phyloP scores from a whole-genome alignment of 2,329 filamentous ascomycete species.

The Cercospora zeina region DNA sequence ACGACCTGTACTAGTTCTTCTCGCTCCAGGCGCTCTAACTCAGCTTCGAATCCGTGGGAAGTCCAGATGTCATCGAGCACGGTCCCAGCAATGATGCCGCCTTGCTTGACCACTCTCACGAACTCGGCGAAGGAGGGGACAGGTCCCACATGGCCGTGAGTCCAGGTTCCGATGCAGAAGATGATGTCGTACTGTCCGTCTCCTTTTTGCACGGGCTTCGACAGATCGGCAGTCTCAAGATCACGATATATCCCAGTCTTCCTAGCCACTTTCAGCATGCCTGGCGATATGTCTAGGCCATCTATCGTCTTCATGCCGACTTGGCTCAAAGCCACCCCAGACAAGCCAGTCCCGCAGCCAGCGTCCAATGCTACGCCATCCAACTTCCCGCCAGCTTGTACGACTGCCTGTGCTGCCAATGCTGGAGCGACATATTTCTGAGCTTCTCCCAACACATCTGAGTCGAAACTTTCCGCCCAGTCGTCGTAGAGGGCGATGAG shows the following conservation, averaged over 20 bases:
- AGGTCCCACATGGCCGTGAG: constrained; percentile 57
- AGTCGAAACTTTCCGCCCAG: constrained; percentile 49
- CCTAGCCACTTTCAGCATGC: constrained; percentile 55
- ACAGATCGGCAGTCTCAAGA: constrained; percentile 52
- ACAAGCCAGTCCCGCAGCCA: constrained; percentile 56
- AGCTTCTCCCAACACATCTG: constrained; percentile 41
- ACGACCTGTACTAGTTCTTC: constrained; percentile 43
- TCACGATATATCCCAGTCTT: constrained; percentile 52
- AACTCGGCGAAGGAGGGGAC: constrained; percentile 52
- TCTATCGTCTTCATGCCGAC: constrained; percentile 50
- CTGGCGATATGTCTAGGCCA: constrained; percentile 54
- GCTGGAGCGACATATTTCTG: constrained; percentile 47
- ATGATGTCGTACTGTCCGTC: constrained; percentile 53
- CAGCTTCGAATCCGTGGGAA: constrained; percentile 50
- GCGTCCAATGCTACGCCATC: constrained; percentile 52
- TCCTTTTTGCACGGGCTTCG: constrained; percentile 44
- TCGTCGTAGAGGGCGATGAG: constrained; percentile 48
- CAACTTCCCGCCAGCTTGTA: constrained; percentile 21
- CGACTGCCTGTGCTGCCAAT: constrained; percentile 42
- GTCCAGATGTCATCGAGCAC: constrained; percentile 55
- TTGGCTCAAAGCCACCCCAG: constrained; percentile 50
- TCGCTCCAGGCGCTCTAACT: constrained; percentile 45
- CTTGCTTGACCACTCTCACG: constrained; percentile 50
- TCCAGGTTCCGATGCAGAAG: constrained; percentile 57
- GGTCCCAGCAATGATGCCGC: constrained; percentile 54